phyloP scores from a whole-genome alignment of 768 basidiomycete species.

The Phlegmacium glaucopus region DNA sequence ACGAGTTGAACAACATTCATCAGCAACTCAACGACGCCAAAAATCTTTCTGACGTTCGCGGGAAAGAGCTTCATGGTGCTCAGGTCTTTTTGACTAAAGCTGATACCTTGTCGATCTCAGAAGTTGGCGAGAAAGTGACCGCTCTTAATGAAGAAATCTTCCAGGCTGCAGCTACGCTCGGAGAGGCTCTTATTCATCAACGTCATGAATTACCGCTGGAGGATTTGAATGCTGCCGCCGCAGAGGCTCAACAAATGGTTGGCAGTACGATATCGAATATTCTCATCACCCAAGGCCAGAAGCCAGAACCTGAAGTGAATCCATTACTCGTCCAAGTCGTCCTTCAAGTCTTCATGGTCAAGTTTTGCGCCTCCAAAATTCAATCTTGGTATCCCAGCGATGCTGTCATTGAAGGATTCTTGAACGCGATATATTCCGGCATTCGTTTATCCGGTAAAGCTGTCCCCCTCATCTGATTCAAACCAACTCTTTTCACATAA shows the following conservation, averaged over 20 bases:
- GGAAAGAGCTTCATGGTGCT: conserved; percentile 42
- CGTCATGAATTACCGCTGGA: conserved; percentile 40
- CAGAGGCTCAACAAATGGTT: background rate
- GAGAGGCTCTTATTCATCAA: conserved; percentile 32
- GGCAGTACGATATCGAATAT: conserved; percentile 8
- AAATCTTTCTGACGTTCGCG: conserved; percentile 28
- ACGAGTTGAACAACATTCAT: conserved; percentile 10
- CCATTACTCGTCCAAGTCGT: conserved; percentile 15
- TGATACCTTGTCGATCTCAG: conserved; percentile 39
- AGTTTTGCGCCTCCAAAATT: conserved; percentile 7
- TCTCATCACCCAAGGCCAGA: conserved; percentile 2
- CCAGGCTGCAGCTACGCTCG: conserved; percentile 45
- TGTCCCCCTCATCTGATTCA: no score
- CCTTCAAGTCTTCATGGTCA: conserved; percentile 9
- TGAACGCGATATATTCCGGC: conserved; percentile 9
- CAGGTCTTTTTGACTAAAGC: conserved; percentile 42
- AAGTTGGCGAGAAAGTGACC: conserved; percentile 41
- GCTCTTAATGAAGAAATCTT: conserved; percentile 47
- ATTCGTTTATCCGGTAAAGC: conserved; percentile 16
- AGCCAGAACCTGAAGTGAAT: conserved; percentile 8
- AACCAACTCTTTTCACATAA: background rate
- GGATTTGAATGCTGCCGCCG: conserved; percentile 1
- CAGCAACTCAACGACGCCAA: conserved; percentile 11
- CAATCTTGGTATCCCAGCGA: conserved; percentile 12
- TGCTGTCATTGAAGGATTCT: background rate